A percentile compares a stretch with the other conserved stretches of the same genome.
Conservation (phyloP, 1,139 yeast species). For the Cylindricascospora bacillispora region DNA sequence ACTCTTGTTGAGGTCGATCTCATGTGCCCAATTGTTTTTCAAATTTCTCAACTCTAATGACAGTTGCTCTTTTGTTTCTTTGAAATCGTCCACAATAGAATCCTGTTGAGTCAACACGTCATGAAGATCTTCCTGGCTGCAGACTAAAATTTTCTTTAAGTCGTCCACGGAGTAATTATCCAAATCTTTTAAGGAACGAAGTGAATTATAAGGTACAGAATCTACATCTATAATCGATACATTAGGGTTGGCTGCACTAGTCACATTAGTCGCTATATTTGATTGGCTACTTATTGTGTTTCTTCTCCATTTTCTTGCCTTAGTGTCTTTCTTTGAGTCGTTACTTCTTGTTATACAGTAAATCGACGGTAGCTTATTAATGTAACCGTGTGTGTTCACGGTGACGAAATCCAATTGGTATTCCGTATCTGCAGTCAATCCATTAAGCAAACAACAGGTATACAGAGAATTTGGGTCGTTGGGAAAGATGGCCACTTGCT, state of each 20-base stretch:
- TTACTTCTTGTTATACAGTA: conserved; percentile 34
- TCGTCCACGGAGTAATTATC: conserved; percentile 22
- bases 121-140: conserved; percentile 25
- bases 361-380: conserved; percentile 34
- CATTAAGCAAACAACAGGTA: conserved; percentile 33
- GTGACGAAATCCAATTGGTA: conserved; percentile 48
- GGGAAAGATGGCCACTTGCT: conserved; percentile 21
- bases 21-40: conserved; percentile 24
- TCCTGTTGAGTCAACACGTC: conserved; percentile 21
- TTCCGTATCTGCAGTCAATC: conserved; percentile 34
- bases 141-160: conserved; percentile 21
- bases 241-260: background rate
- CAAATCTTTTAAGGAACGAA: conserved; percentile 20
- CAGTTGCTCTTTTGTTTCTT: conserved; percentile 19
- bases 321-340: conserved; percentile 6
- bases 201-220: conserved; percentile 15
- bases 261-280: background rate
- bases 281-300: conserved; percentile 1
- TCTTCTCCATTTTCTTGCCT: conserved; percentile 13
- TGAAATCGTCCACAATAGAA: conserved; percentile 18
- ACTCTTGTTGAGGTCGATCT: conserved; percentile 21
- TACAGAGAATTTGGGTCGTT: conserved; percentile 19
- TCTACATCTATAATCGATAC: conserved; percentile 1
- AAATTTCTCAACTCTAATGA: conserved; percentile 20
- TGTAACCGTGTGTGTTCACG: conserved; percentile 34